phyloP scores from a whole-genome alignment of 768 basidiomycete species.

The Termitomyces sp. region DNA sequence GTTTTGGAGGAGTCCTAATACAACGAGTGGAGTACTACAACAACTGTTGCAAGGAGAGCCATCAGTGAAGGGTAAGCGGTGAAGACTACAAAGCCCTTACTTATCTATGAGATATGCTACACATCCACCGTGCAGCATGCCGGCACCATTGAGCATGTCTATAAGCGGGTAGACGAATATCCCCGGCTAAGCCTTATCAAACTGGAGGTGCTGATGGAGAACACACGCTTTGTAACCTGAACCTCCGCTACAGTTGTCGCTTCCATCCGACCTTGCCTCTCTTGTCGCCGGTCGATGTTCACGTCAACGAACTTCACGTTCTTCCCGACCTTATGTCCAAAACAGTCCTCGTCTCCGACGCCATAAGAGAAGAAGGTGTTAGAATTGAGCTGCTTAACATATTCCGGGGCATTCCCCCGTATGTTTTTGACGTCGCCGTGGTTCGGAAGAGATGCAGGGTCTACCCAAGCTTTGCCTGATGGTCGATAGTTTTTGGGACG shows the following conservation, averaged over 20 bases:
- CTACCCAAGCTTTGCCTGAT: constrained; percentile 50
- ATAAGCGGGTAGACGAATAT: background rate
- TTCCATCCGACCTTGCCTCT: constrained; percentile 48
- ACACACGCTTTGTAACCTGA: constrained; percentile 55
- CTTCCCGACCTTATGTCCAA: constrained; percentile 58
- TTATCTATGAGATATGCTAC: constrained; percentile 73
- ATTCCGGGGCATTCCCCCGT: constrained; percentile 57
- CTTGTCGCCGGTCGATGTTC: constrained; percentile 40
- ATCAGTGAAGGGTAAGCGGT: background rate
- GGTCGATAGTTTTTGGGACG: constrained; percentile 20
- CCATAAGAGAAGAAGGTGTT: constrained; percentile 70
- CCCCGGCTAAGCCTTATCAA: constrained; percentile 1
- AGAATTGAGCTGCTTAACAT: constrained; percentile 60
- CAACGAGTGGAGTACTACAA: constrained; percentile 63
- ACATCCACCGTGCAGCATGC: constrained; percentile 74
- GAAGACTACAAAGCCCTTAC: constrained; percentile 33
- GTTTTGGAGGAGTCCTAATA: constrained; percentile 54
- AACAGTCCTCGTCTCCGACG: constrained; percentile 58
- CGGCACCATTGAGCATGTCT: constrained; percentile 76
- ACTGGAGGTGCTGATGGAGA: background rate
- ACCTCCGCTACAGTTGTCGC: constrained; percentile 61
- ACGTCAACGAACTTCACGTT: constrained; percentile 59
- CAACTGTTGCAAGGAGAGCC: constrained; percentile 33
- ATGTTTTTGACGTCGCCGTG: constrained; percentile 52
- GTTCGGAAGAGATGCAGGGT: constrained; percentile 57